These are phyloP conservation scores for Diaporthe sp. DNA, from an alignment of 2,329 filamentous ascomycete species.

Conservation along the genomic window DNA sequence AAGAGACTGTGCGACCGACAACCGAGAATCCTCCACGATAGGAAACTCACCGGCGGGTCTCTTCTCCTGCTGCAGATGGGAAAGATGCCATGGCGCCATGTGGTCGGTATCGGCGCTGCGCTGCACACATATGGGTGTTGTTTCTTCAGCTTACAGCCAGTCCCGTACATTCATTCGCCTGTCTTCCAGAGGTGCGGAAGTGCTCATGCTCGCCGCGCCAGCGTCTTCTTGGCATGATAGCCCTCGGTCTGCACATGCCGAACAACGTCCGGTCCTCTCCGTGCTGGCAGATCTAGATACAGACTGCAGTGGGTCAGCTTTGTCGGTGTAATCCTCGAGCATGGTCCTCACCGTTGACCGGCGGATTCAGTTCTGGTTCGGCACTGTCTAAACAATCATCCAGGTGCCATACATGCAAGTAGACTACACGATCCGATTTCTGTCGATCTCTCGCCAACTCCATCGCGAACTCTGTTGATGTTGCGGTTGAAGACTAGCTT, in stretches of 20 bases:
- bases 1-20: conserved; percentile 5
- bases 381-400: not conserved
- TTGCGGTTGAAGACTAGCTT: too few relatives aligned
- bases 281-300: not conserved
- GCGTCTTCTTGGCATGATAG: not conserved
- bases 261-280: conserved; percentile 4
- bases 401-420: not conserved
- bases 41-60: not conserved
- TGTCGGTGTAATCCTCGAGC: not conserved
- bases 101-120: not conserved
- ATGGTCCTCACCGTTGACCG: not conserved
- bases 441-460: not conserved
- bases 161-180: not conserved
- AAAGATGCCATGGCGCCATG: too few relatives aligned
- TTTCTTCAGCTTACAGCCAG: not conserved
- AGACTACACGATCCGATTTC: not conserved
- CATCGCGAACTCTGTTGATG: not conserved
- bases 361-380: not conserved
- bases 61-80: not conserved
- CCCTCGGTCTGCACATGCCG: not conserved
- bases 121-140: not conserved
- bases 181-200: not conserved
- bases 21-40: conserved; percentile 27
- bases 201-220: not conserved
- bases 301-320: not conserved